Conservation (phyloP, 306 rosid species). For the Lathyrus sativus region DNA sequence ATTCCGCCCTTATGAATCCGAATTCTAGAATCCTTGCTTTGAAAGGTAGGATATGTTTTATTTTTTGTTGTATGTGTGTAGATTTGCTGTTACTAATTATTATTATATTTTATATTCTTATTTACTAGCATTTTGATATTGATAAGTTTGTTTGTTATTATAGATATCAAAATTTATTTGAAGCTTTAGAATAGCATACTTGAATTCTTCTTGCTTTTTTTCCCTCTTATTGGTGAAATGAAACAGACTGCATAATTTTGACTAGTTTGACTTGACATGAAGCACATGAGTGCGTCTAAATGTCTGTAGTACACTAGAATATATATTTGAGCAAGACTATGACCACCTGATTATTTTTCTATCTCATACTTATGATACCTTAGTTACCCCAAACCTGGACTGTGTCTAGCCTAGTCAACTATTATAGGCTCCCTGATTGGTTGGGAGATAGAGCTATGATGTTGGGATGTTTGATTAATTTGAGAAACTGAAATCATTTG, state of each 20-base stretch:
- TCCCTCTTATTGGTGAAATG: not conserved
- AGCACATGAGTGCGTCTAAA: constrained; percentile 5
- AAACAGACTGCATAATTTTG: constrained; percentile 26
- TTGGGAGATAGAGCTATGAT: constrained; percentile 12
- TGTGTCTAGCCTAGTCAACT: constrained; percentile 25
- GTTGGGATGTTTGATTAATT: constrained; percentile 24
- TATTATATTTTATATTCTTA: not conserved
- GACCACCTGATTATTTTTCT: not conserved
- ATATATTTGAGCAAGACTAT: constrained; percentile 10
- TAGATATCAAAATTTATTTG: constrained; percentile 1
- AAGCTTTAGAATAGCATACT: not conserved
- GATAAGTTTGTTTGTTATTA: constrained; percentile 4
- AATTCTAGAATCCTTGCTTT: constrained; percentile 90
- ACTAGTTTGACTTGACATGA: constrained; percentile 25
- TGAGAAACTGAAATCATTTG: constrained; percentile 20
- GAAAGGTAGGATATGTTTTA: constrained; percentile 63
- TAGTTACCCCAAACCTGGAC: not conserved
- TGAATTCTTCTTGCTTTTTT: not conserved
- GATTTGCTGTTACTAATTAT: not conserved
- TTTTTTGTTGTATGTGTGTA: not conserved
- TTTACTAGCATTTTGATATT: constrained; percentile 4
- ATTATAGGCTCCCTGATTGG: constrained; percentile 14
- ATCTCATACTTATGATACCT: constrained; percentile 1
- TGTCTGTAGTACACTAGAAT: not conserved
- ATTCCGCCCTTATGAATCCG: constrained; percentile 98